Conservation (phyloP, 75 land plant genomes). For the Isoetes taiwanensis region DNA sequence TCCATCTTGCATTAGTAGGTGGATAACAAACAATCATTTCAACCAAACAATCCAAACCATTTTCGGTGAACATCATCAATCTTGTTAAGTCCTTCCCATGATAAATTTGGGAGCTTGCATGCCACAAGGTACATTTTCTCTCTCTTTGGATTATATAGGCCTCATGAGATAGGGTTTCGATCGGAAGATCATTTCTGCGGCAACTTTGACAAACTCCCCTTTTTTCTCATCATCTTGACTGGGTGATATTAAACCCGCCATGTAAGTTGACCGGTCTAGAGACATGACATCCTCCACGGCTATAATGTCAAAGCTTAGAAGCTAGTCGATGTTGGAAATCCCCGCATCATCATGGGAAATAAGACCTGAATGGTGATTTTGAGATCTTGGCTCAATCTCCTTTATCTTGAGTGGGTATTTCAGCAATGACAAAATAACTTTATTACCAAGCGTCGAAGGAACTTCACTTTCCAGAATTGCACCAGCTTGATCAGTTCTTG, state of each 20-base stretch:
- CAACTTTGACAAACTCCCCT: constrained; percentile 33
- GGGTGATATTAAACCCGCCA: too few relatives aligned
- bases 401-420: too few relatives aligned
- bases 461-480: constrained; percentile 23
- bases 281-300: too few relatives aligned
- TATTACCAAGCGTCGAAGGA: constrained; percentile 20
- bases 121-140: constrained; percentile 53
- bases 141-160: constrained; percentile 38
- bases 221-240: constrained; percentile 17
- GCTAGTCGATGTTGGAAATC: too few relatives aligned
- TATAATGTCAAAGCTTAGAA: too few relatives aligned
- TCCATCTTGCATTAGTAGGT: constrained; percentile 45
- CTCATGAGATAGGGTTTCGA: too few relatives aligned
- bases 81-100: constrained; percentile 24
- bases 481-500: constrained; percentile 25
- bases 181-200: constrained; percentile 29
- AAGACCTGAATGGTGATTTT: too few relatives aligned
- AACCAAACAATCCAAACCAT: constrained; percentile 47
- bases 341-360: too few relatives aligned
- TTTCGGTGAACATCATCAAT: constrained; percentile 34
- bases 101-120: constrained; percentile 37
- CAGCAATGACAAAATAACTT: constrained; percentile 37
- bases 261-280: too few relatives aligned
- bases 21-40: constrained; percentile 50
- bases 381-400: too few relatives aligned